Conservation (phyloP, 805 yeast species). For the Candida tammaniensis region DNA sequence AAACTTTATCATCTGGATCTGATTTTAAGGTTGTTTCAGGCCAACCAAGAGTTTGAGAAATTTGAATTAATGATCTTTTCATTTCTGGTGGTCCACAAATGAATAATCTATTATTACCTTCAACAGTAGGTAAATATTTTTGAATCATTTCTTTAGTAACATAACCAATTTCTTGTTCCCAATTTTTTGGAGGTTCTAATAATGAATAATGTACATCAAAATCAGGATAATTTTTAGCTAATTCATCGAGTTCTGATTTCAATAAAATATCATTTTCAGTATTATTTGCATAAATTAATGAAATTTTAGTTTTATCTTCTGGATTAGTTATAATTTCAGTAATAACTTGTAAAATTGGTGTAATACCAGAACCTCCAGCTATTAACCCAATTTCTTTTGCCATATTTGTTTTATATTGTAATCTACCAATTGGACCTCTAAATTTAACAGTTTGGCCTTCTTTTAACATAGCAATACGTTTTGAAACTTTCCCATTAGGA, state of each 20-base stretch:
- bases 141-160: constrained; percentile 58
- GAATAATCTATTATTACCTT: constrained; percentile 52
- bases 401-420: constrained; percentile 55
- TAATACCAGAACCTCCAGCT: constrained; percentile 88
- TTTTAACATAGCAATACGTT: constrained; percentile 57
- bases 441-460: constrained; percentile 68
- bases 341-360: constrained; percentile 83
- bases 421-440: constrained; percentile 78
- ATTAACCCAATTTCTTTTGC: constrained; percentile 63
- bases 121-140: constrained; percentile 50
- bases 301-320: constrained; percentile 58
- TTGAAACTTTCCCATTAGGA: constrained; percentile 67
- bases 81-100: constrained; percentile 76
- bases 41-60: constrained; percentile 64
- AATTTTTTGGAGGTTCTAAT: constrained; percentile 40
- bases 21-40: constrained; percentile 44
- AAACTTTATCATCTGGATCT: constrained; percentile 53
- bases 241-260: constrained; percentile 69
- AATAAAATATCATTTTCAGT: constrained; percentile 74
- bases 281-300: constrained; percentile 69
- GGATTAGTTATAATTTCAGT: constrained; percentile 69
- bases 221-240: constrained; percentile 59
- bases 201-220: constrained; percentile 61
- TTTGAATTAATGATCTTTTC: constrained; percentile 51
- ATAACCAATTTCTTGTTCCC: constrained; percentile 61